Conservation (phyloP, 2,329 filamentous ascomycete species). For the Laburnicola sp. region DNA sequence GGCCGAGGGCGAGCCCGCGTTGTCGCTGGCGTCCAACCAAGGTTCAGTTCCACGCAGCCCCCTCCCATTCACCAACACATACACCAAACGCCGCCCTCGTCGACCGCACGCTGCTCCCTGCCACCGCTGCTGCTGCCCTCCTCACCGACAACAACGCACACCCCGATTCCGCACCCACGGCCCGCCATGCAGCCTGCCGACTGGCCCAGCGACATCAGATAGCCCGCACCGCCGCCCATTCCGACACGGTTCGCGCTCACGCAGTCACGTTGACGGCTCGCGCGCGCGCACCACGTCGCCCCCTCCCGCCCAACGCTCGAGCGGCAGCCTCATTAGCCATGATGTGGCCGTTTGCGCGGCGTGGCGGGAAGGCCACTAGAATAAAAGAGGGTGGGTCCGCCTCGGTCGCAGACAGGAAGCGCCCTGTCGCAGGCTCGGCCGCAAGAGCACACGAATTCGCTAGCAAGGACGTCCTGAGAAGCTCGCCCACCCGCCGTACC, state of each 20-base stretch:
- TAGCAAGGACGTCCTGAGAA: constrained; percentile 25
- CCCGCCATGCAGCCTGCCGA: constrained; percentile 15
- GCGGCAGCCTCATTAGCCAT: constrained; percentile 50
- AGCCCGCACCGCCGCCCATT: constrained; percentile 17
- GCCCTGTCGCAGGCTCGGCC: constrained; percentile 28
- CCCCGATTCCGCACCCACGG: neutral
- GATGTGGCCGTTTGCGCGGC: constrained; percentile 83
- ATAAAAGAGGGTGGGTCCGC: constrained; percentile 45
- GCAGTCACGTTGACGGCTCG: constrained; percentile 25
- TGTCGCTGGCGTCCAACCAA: constrained; percentile 2
- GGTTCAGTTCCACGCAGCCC: constrained; percentile 10
- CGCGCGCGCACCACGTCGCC: constrained; percentile 5
- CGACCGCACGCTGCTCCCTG: neutral
- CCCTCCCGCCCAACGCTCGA: constrained; percentile 3
- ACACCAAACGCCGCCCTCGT: no score
- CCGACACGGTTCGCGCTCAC: constrained; percentile 21
- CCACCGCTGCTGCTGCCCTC: constrained; percentile 1
- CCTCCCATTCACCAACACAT: constrained; percentile 1
- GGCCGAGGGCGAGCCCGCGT: neutral
- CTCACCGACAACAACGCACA: constrained; percentile 1
- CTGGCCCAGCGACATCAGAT: constrained; percentile 17
- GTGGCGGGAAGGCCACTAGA: constrained; percentile 67
- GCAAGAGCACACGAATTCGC: constrained; percentile 23
- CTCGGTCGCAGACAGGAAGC: constrained; percentile 56
- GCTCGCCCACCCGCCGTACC: constrained; percentile 32